These are phyloP conservation scores for Tuctoria greenei DNA, from an alignment of 176 grass and related monocot genomes.

Conservation along the genomic window DNA sequence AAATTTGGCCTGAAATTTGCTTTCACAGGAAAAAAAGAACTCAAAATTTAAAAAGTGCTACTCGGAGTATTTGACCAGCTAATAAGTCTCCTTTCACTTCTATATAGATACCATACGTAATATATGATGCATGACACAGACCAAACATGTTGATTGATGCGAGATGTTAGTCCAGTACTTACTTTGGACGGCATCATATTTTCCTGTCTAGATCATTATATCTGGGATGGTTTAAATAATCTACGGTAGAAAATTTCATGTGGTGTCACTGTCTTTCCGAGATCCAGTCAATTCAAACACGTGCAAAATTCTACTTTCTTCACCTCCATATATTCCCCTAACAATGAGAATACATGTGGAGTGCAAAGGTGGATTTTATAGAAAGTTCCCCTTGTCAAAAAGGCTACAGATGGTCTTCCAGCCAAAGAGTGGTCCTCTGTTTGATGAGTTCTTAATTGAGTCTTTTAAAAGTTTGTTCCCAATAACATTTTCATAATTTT, in stretches of 20 bases:
- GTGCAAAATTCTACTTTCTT: slow-evolving; percentile 4
- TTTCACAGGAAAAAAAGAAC: no score
- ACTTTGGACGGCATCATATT: background rate
- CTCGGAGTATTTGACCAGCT: no score
- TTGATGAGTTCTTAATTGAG: background rate
- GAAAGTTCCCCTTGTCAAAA: background rate
- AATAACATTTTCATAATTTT: background rate
- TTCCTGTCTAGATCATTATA: background rate
- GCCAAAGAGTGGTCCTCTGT: background rate
- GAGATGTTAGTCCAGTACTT: background rate
- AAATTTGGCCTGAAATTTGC: no score
- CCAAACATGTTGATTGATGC: slow-evolving; percentile 21
- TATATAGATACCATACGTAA: background rate
- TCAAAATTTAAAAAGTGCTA: no score
- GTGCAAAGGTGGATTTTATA: background rate
- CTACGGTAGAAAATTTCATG: background rate
- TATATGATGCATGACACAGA: slow-evolving; percentile 5
- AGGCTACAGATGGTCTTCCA: background rate
- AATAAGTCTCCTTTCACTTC: no score
- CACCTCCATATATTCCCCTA: slow-evolving; percentile 18
- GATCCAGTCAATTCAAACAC: background rate
- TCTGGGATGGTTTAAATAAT: background rate
- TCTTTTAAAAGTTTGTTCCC: background rate
- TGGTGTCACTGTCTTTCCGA: background rate
- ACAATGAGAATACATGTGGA: background rate